These are phyloP conservation scores for Lentinula detonsa DNA, from an alignment of 768 basidiomycete genomes.

Conservation along the genomic window DNA sequence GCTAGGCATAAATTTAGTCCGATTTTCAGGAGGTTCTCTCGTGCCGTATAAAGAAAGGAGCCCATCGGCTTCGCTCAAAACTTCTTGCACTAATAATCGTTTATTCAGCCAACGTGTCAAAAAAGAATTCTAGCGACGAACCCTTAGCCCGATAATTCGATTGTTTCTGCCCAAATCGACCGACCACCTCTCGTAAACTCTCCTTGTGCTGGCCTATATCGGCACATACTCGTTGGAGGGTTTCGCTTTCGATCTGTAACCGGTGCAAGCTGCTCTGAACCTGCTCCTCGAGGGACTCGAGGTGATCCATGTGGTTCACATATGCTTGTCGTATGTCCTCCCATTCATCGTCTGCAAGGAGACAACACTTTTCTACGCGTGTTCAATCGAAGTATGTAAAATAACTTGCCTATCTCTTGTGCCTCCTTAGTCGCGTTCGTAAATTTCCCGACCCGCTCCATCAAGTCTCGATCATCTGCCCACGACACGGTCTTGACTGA, in stretches of 20 bases:
- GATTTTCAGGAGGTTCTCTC: constrained; percentile 9
- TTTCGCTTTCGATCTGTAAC: constrained; percentile 37
- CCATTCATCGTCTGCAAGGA: constrained; percentile 48
- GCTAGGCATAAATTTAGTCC: constrained; percentile 1
- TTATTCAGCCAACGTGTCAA: neutral
- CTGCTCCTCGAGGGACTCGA: constrained; percentile 50
- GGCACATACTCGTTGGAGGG: constrained; percentile 36
- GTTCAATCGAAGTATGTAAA: neutral
- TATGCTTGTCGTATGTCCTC: constrained; percentile 51
- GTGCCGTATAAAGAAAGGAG: constrained; percentile 23
- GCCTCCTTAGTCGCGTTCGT: constrained; percentile 32
- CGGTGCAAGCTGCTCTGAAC: constrained; percentile 40
- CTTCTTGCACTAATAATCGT: constrained; percentile 30
- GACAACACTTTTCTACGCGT: neutral
- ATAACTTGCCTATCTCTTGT: constrained; percentile 28
- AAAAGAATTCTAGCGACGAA: constrained; percentile 6
- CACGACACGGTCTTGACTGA: constrained; percentile 66
- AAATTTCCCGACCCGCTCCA: constrained; percentile 48
- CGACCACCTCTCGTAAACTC: constrained; percentile 24
- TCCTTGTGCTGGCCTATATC: constrained; percentile 34
- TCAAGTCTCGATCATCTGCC: constrained; percentile 64
- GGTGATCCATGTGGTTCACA: constrained; percentile 54
- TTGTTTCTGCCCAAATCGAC: constrained; percentile 21
- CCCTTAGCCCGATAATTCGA: constrained; percentile 37
- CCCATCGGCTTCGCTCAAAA: constrained; percentile 33